Evolutionary conservation across 2,329 filamentous ascomycete genomes (phyloP).

Genomic region (Lasiodiplodia sp.): DNA sequence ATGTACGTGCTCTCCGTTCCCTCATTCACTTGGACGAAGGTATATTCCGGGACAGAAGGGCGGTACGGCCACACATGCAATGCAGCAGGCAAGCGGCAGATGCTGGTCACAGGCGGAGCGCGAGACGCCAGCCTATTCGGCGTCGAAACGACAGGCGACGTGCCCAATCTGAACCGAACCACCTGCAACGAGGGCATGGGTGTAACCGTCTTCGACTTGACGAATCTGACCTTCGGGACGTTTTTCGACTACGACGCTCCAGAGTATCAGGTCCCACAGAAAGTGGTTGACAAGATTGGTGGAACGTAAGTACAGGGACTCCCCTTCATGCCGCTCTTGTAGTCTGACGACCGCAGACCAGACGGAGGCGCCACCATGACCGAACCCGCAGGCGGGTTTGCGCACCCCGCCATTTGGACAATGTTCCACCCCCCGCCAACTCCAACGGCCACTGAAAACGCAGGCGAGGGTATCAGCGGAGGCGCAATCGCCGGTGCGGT

Average conservation of each 20-base stretch:
- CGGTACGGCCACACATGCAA: slow-evolving; percentile 54
- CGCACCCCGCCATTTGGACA: slow-evolving; percentile 16
- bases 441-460: no score
- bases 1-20: slow-evolving; percentile 56
- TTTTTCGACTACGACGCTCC: neutral
- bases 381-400: slow-evolving; percentile 20
- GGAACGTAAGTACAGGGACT: slow-evolving; percentile 8
- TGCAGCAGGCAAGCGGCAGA: slow-evolving; percentile 46
- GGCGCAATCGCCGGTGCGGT: slow-evolving; percentile 26
- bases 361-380: slow-evolving; percentile 28
- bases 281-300: slow-evolving; percentile 25
- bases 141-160: slow-evolving; percentile 23
- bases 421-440: slow-evolving; percentile 19
- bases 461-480: neutral
- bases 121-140: slow-evolving; percentile 11
- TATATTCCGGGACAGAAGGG: slow-evolving; percentile 45
- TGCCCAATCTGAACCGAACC: neutral
- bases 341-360: neutral
- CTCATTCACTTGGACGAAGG: slow-evolving; percentile 55
- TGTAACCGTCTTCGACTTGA: slow-evolving; percentile 34
- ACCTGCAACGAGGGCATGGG: slow-evolving; percentile 33
- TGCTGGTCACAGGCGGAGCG: slow-evolving; percentile 52
- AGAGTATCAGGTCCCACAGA: neutral
- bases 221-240: slow-evolving; percentile 33
- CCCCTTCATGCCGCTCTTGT: neutral